Evolutionary conservation across 768 basidiomycete genomes (phyloP), one percentile per base, ranked within the genome.

Genomic region (Hydnum rufescens): DNA sequence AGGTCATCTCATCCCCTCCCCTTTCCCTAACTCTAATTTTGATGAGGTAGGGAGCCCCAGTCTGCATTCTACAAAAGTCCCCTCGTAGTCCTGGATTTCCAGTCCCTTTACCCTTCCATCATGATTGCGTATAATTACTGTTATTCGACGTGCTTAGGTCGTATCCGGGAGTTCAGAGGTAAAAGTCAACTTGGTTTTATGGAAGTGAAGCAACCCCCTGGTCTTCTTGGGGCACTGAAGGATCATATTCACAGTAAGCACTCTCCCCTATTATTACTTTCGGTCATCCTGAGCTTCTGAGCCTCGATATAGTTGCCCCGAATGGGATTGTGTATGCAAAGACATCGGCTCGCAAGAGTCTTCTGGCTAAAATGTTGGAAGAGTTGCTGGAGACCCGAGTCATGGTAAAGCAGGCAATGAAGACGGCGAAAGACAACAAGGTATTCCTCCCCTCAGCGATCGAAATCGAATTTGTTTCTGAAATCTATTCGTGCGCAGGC

Each of bases 41-140:
- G 84, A 93, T 13, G 16, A 8, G 8, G 8, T 25, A 47, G 44
- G 78, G 95, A 99, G 60, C 95, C 93, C 0, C 68, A 78, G 36
- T 93, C 90, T 0, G 85, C 83, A 2, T 93, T 89, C 61, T 99
- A 96, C 65, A 83, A 78, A 39, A 83, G 83, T 58, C 95, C 95
- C 3, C 71, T 99, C 8, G 68, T 96, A 32, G 92, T 99, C 0
- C 71, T 99, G 52, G 95, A 99, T 64, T 99, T 97, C 63, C 88
- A 95, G 60, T 89, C 84, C 2, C 72, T 99, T 25, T 99, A 99
- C 63, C 95, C 95, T 0, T 95, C 90, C 0, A 71, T 96, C 55
- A 97, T 97, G 93, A 93, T 97, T 58, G 93, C 90, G 4, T 92
- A 99, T 67, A 97, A 97, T 64, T 89, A 89, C 64, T 89, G 86